Evolutionary conservation across 1,284 basidiomycete genomes (phyloP).

Genomic region (Cutaneotrichosporon mucoides): DNA sequence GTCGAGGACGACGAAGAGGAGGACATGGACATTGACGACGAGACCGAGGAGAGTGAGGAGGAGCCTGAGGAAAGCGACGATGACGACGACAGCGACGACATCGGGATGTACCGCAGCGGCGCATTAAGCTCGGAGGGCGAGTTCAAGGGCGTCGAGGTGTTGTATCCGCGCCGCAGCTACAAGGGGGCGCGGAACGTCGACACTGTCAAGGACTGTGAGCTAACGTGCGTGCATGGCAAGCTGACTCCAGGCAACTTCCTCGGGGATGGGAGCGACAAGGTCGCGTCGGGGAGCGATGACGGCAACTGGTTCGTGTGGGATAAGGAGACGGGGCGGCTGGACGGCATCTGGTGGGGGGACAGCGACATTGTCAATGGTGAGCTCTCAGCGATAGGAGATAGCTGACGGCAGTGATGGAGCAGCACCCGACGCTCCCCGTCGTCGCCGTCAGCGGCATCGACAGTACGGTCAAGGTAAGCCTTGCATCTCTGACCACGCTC

Average conservation of each 20-base stretch:
- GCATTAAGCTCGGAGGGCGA: conserved; percentile 18
- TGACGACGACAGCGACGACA: conserved; percentile 24
- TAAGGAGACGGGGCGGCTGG: conserved; percentile 61
- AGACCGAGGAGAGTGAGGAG: conserved; percentile 16
- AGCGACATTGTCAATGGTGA: conserved; percentile 67
- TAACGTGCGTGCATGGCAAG: background rate
- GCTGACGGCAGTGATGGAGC: conserved; percentile 58
- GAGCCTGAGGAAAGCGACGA: conserved; percentile 20
- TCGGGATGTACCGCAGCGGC: conserved; percentile 8
- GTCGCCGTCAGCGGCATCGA: conserved; percentile 87
- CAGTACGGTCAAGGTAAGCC: conserved; percentile 70
- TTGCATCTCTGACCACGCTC: background rate
- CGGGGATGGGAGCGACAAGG: conserved; percentile 69
- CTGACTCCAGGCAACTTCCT: conserved; percentile 68
- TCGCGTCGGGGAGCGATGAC: conserved; percentile 86
- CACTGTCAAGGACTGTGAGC: conserved; percentile 85
- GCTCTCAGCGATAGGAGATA: background rate
- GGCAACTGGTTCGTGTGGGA: conserved; percentile 72
- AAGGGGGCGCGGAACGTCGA: conserved; percentile 73
- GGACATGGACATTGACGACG: conserved; percentile 9
- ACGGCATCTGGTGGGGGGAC: conserved; percentile 80
- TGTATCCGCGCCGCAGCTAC: conserved; percentile 67
- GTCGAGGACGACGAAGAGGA: background rate
- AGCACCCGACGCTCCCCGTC: conserved; percentile 72
- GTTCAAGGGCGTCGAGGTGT: conserved; percentile 54